Evolutionary conservation across 345 rosid genomes (phyloP).

Genomic region (Sisymbrium altissimum): DNA sequence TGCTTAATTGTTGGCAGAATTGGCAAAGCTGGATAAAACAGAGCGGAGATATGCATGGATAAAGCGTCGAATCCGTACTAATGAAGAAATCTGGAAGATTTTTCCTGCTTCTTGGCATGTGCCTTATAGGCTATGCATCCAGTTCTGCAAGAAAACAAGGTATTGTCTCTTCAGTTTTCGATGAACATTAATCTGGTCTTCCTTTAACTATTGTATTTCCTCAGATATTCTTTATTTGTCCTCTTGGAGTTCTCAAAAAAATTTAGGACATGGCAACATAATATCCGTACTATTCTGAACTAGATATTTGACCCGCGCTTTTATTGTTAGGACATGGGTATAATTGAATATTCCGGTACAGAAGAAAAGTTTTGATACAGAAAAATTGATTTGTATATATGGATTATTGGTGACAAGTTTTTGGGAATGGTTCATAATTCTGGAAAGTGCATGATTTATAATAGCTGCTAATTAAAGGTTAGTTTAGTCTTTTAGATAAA

Average conservation of each 20-base stretch:
- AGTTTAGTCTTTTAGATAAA: neutral
- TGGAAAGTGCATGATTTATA: neutral
- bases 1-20: conserved; percentile 42
- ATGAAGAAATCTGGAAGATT: conserved; percentile 95
- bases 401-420: neutral
- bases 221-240: neutral
- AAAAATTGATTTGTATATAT: neutral
- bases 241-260: neutral
- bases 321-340: neutral
- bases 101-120: conserved; percentile 98
- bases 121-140: conserved; percentile 89
- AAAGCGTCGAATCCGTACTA: conserved; percentile 91
- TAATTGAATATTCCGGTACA: neutral
- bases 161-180: conserved; percentile 20
- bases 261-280: neutral
- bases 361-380: neutral
- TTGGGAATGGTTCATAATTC: neutral
- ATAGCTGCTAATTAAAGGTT: neutral
- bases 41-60: conserved; percentile 98
- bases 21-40: conserved; percentile 95
- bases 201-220: neutral
- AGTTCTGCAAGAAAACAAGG: conserved; percentile 97
- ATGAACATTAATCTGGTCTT: neutral
- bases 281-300: neutral
- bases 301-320: neutral